Evolutionary conservation across 2,329 filamentous ascomycete species (phyloP), one percentile per base, ranked within the genome.

Genomic region (Sporothrix inflata): DNA sequence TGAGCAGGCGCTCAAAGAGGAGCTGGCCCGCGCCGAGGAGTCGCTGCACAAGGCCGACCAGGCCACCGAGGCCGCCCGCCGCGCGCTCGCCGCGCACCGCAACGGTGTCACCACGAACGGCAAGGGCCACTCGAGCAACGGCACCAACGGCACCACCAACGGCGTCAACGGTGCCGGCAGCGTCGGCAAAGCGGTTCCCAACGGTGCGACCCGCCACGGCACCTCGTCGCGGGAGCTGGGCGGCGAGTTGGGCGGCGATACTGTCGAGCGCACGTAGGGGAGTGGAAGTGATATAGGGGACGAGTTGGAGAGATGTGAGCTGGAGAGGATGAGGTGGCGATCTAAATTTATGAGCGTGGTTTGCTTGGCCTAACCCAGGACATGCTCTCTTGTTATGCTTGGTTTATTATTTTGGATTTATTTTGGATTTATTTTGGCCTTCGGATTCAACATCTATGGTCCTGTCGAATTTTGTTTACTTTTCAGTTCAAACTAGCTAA

Each of bases 211-310:
- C 77, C 72, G 84, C 38, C 81, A 83, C n/a, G 85, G 85, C 1
- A 80, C 84, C 65, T 86, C 85, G 47, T 87, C 85, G 77, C 79
- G 87, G 71, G 86, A 88, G 76, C 76, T 89, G 79, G 84, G 85
- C 76, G 88, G 87, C 68, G 88, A 90, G 83, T 88, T 90, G 87
- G 86, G 87, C 72, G 87, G 88, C 21, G 88, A 90, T 84, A 90
- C 88, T 38, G 47, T 21, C 16, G 60, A 27, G 60, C 71, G 65
- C 67, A 69, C 70, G 9, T 75, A 51, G 71, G 47, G 34, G 45
- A 60, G 6, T 14, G 27, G 57, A 21, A 7, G 34, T 8, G 51
- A 68, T 30, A 45, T n/a, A 51, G 38, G 30, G 53, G 71, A 16
- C 7, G 16, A 40, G 34, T n/a, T 38, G 16, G 11, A 34, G 30